Conservation (phyloP, 305 asterid genomes). For the Solanum hybrid region DNA sequence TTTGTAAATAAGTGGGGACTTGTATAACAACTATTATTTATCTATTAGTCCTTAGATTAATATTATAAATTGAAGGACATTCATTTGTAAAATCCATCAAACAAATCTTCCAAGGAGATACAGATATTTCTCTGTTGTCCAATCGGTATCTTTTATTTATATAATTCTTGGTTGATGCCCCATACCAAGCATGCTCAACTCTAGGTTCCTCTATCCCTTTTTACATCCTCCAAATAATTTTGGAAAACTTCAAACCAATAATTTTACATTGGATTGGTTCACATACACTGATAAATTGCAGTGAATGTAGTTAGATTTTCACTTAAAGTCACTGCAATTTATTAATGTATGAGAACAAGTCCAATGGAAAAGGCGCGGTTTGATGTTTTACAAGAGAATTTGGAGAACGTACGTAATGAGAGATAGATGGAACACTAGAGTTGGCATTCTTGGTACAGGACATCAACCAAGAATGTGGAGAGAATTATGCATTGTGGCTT, state of each 20-base stretch:
- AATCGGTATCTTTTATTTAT: not conserved
- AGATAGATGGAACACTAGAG: not conserved
- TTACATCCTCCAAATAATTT: too few species aligned
- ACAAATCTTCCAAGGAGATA: not conserved
- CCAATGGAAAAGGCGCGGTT: not conserved
- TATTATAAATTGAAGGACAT: too few species aligned
- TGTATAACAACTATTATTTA: too few species aligned
- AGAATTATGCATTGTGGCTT: not conserved
- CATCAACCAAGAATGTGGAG: not conserved
- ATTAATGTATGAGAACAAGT: not conserved
- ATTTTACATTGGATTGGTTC: not conserved
- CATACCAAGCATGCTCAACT: not conserved
- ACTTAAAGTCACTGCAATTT: not conserved
- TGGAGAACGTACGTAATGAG: not conserved
- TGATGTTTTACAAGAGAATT: not conserved
- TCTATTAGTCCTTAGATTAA: not conserved
- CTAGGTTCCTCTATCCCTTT: not conserved
- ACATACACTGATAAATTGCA: not conserved
- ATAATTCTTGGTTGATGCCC: not conserved
- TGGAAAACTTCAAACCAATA: not conserved
- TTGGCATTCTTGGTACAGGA: not conserved
- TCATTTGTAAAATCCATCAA: too few species aligned
- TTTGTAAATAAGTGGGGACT: not conserved
- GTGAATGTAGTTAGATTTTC: not conserved
- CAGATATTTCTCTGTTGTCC: fast-evolving